phyloP scores from a whole-genome alignment of 2,329 filamentous ascomycete genomes.

The Cylindrodendrum hubeiense region DNA sequence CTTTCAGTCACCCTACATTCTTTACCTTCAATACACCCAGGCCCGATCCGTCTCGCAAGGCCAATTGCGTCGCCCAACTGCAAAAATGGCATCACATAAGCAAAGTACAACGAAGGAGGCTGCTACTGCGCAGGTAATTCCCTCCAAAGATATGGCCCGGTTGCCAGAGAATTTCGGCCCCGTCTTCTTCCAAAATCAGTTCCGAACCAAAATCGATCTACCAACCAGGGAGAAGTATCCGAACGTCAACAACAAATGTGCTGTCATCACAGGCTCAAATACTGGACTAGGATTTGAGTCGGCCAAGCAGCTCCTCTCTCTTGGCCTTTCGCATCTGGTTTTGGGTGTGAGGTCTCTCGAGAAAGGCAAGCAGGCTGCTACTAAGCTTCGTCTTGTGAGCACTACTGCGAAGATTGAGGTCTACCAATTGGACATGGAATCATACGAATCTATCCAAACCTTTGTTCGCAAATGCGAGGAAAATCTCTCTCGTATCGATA shows the following conservation, averaged over 20 bases:
- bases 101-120: not conserved
- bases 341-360: slow-evolving; percentile 37
- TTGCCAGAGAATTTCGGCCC: slow-evolving; percentile 22
- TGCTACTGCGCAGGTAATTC: not conserved
- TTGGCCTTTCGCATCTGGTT: slow-evolving; percentile 30
- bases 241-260: slow-evolving; percentile 26
- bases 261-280: slow-evolving; percentile 44
- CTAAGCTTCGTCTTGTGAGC: slow-evolving; percentile 1
- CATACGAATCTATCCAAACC: slow-evolving; percentile 38
- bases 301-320: slow-evolving; percentile 37
- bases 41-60: too few species aligned
- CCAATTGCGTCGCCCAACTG: not conserved
- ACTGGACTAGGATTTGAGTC: slow-evolving; percentile 41
- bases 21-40: too few species aligned
- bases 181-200: slow-evolving; percentile 38
- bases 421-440: slow-evolving; percentile 42
- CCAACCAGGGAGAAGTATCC: slow-evolving; percentile 35
- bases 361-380: slow-evolving; percentile 26
- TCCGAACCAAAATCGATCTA: slow-evolving; percentile 36
- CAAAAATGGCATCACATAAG: slow-evolving; percentile 26
- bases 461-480: slow-evolving; percentile 33
- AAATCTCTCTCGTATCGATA: slow-evolving; percentile 35
- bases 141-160: slow-evolving; percentile 26
- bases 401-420: slow-evolving; percentile 38
- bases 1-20: too few species aligned